phyloP scores from a whole-genome alignment of 1,284 basidiomycete species.

The Cryptococcus wingfieldii region DNA sequence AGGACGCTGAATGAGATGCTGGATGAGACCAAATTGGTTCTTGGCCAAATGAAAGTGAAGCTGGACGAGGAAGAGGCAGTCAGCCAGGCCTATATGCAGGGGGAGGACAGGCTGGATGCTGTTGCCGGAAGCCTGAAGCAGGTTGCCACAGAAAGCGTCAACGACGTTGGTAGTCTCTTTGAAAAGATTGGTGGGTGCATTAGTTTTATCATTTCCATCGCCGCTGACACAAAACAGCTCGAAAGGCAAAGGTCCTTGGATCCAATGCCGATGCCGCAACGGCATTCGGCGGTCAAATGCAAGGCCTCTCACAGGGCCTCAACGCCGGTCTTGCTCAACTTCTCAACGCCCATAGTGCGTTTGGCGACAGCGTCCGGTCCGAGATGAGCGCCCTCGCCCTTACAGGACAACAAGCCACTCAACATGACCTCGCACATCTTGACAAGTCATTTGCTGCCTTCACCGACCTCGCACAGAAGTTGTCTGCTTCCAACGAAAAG shows the following conservation, averaged over 20 bases:
- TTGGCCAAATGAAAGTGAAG: slow-evolving; percentile 57
- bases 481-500: slow-evolving; percentile 58
- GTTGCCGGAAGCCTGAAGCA: slow-evolving; percentile 67
- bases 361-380: slow-evolving; percentile 53
- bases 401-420: slow-evolving; percentile 52
- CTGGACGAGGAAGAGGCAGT: slow-evolving; percentile 74
- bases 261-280: slow-evolving; percentile 65
- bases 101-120: slow-evolving; percentile 65
- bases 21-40: slow-evolving; percentile 56
- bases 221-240: slow-evolving; percentile 53
- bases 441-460: slow-evolving; percentile 56
- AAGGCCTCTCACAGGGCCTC: slow-evolving; percentile 61
- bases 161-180: slow-evolving; percentile 69
- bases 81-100: slow-evolving; percentile 68
- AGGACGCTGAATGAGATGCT: slow-evolving; percentile 58
- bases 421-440: slow-evolving; percentile 26
- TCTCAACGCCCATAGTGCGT: slow-evolving; percentile 51
- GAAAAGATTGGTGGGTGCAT: slow-evolving; percentile 68
- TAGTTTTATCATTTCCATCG: too few relatives aligned
- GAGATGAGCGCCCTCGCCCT: slow-evolving; percentile 59
- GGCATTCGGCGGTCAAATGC: slow-evolving; percentile 59
- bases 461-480: slow-evolving; percentile 58
- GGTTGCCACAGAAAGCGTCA: slow-evolving; percentile 63
- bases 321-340: slow-evolving; percentile 54
- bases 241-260: slow-evolving; percentile 64